These are phyloP conservation scores for Globisporangium polare DNA, from an alignment of 352 stramenopile species.

Conservation along the genomic window DNA sequence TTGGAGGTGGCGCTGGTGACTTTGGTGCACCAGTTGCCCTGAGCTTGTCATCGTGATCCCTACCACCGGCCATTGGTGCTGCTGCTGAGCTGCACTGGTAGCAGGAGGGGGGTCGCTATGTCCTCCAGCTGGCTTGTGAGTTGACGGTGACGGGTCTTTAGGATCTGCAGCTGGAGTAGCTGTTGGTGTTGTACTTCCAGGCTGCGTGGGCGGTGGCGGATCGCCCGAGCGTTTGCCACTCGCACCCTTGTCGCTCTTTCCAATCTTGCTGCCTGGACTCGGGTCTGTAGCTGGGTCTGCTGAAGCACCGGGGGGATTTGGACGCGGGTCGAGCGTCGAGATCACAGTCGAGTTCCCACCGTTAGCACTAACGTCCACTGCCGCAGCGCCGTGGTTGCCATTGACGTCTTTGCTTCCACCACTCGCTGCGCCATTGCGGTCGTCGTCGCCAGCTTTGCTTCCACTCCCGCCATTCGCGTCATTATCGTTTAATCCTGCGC, in stretches of 20 bases:
- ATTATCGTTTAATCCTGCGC: no score
- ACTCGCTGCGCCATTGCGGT: neutral
- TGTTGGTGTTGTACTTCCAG: neutral
- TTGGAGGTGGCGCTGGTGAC: neutral
- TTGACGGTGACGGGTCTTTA: neutral
- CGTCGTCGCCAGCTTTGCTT: neutral
- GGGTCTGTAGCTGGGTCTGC: neutral
- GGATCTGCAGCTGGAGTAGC: neutral
- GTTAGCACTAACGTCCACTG: neutral
- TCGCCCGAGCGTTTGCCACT: neutral
- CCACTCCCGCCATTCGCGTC: neutral
- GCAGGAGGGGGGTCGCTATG: neutral
- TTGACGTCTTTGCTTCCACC: neutral
- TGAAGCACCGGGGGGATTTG: neutral
- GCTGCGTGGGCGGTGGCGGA: neutral
- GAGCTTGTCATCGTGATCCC: neutral
- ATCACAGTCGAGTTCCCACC: neutral
- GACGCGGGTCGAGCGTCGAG: neutral
- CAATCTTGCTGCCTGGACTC: neutral
- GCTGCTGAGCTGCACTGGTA: neutral
- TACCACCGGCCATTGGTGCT: neutral
- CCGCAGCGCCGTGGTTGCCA: neutral
- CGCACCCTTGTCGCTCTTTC: neutral
- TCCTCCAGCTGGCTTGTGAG: neutral
- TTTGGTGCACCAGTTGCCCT: neutral